Conservation (phyloP, 2,329 filamentous ascomycete genomes). For the Botrytis fragariae region DNA sequence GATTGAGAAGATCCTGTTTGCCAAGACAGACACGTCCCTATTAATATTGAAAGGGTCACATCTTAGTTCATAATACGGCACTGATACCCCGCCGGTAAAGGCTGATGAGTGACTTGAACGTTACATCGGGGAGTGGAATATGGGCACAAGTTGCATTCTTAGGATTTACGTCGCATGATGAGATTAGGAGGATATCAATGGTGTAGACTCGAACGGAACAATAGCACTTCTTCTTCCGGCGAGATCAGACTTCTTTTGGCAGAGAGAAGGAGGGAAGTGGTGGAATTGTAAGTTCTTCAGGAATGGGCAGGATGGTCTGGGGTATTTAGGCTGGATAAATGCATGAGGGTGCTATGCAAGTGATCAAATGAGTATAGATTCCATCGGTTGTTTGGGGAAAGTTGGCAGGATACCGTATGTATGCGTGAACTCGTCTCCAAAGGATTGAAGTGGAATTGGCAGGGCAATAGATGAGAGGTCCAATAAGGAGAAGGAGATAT, state of each 20-base stretch:
- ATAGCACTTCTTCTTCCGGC: neutral
- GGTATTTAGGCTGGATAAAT: neutral
- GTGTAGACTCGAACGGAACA: slow-evolving; percentile 1
- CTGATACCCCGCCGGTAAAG: slow-evolving; percentile 10
- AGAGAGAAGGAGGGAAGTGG: neutral
- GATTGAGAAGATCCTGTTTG: slow-evolving; percentile 4
- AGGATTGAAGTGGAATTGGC: slow-evolving; percentile 12
- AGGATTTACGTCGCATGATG: slow-evolving; percentile 20
- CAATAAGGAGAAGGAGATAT: neutral
- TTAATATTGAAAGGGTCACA: slow-evolving; percentile 11
- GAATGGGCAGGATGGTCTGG: neutral
- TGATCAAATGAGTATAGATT: slow-evolving; percentile 15
- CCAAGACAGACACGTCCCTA: slow-evolving; percentile 9
- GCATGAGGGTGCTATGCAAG: slow-evolving; percentile 10
- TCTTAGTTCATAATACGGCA: neutral
- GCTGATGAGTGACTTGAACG: slow-evolving; percentile 11
- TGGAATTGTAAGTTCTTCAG: neutral
- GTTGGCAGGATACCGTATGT: neutral
- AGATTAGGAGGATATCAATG: neutral
- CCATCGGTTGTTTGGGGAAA: slow-evolving; percentile 6
- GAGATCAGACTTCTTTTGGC: neutral
- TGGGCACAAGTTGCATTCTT: slow-evolving; percentile 4
- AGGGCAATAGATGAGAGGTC: neutral
- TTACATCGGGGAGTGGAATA: slow-evolving; percentile 12
- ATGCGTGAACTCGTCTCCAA: slow-evolving; percentile 28